Evolutionary conservation across 2,329 filamentous ascomycete genomes (phyloP), one percentile per base, ranked within the genome.

Genomic region (Helotiales sp.): DNA sequence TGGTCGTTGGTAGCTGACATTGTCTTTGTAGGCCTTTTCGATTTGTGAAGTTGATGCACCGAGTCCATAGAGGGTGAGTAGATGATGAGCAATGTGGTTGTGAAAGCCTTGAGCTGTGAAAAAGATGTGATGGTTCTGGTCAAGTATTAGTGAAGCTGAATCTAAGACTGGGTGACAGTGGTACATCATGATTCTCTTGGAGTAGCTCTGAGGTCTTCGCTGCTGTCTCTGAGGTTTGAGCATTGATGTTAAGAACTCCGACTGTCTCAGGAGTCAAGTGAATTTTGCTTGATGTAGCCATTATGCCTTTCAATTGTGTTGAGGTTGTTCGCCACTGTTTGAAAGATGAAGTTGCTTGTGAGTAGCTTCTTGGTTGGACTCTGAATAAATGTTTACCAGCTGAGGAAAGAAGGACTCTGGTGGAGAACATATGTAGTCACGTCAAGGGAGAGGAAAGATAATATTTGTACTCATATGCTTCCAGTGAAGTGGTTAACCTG

Each of bases 71-170:
- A 95, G 76, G 15, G 86, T 86, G 10, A 96, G 81, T 5, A 96
- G 74, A 33, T 91, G 86, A 66, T 96, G 92, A 3, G 80, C 81
- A 59, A 95, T 90, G 68, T 96, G 92, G 71, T 96, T 90, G 69
- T 97, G 93, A 62, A 89, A 96, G 0, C 88, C 88, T 1, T 73
- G 69, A 0, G 80, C 59, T 60, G 95, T 96, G 79, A 92, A 96
- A 75, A 88, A 96, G 57, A 92, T 87, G 69, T 96, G 89, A 66
- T 92, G 84, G 31, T 74, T 75, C 75, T 79, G 68, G 93, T 33
- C 8, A 49, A 29, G 31, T 47, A 48, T 58, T 44, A 63, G 47
- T 57, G 7, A 36, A 19, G 27, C 27, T 15, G 27, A 30, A 22
- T 13, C n/a, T 15, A 49, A 38, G 17, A 6, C 13, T 12, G 4